Conservation (phyloP, 257 asterid genomes). For the Schizonepeta tenuifolia region DNA sequence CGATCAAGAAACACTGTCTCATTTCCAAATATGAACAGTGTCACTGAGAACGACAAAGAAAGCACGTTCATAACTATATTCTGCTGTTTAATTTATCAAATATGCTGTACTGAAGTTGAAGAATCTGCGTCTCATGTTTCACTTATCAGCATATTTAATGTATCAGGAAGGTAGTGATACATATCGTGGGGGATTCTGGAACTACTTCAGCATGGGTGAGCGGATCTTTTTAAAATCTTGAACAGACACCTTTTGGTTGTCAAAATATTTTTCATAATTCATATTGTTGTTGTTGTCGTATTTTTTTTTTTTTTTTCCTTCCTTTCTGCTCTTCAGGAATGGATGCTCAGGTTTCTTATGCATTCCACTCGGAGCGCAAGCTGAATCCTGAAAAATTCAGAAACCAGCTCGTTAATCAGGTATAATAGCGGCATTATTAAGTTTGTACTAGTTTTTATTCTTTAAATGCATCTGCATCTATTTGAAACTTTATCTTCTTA, state of each 20-base stretch:
- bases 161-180: constrained; percentile 56
- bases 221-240: not conserved
- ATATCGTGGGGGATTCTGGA: constrained; percentile 62
- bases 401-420: constrained; percentile 93
- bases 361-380: constrained; percentile 93
- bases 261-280: not conserved
- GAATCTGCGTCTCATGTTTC: constrained; percentile 18
- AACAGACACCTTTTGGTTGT: not conserved
- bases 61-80: not conserved
- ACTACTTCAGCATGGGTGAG: constrained; percentile 60
- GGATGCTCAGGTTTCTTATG: constrained; percentile 99
- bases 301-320: too few species aligned
- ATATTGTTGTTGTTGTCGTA: not conserved
- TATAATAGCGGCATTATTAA: constrained; percentile 25
- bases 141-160: constrained; percentile 21
- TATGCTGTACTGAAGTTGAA: not conserved
- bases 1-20: not conserved
- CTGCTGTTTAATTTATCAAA: too few species aligned
- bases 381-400: constrained; percentile 89
- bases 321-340: constrained; percentile 69
- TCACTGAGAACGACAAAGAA: not conserved
- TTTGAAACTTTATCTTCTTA: not conserved
- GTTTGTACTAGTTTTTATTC: not conserved
- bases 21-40: not conserved
- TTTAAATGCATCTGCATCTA: not conserved